Evolutionary conservation across 192 early-diverging fungal genomes (phyloP).

Genomic region (Funneliformis mosseae): DNA sequence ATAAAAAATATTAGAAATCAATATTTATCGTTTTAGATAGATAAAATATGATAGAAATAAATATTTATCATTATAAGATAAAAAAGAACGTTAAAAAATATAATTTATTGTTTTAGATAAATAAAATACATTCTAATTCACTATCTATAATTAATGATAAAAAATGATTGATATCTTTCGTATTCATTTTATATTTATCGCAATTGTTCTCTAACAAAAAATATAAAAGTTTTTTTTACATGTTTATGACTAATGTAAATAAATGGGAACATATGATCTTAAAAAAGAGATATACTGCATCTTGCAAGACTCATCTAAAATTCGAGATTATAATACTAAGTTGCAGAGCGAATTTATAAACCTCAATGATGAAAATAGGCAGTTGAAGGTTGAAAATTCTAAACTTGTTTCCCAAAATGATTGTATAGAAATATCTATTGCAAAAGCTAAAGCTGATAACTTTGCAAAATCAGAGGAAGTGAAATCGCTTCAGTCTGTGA

Average conservation of each 20-base stretch:
- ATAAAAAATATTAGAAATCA: background rate
- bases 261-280: constrained; percentile 1
- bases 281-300: background rate
- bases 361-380: background rate
- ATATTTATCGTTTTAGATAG: constrained; percentile 6
- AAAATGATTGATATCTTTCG: background rate
- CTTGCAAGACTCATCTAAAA: background rate
- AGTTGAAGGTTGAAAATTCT: constrained; percentile 15
- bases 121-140: too few relatives aligned
- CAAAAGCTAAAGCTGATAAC: background rate
- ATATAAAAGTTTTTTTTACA: background rate
- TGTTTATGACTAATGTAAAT: background rate
- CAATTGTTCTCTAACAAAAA: background rate
- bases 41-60: background rate
- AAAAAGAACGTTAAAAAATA: background rate
- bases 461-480: too few relatives aligned
- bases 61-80: constrained; percentile 2
- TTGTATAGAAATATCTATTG: background rate
- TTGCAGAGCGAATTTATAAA: background rate
- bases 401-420: background rate
- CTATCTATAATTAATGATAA: background rate
- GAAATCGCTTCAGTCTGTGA: too few relatives aligned
- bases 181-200: constrained; percentile 6
- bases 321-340: background rate
- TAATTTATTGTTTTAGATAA: too few relatives aligned